phyloP scores from a whole-genome alignment of 2,329 filamentous ascomycete genomes.

The Phyllosticta citriasiana region DNA sequence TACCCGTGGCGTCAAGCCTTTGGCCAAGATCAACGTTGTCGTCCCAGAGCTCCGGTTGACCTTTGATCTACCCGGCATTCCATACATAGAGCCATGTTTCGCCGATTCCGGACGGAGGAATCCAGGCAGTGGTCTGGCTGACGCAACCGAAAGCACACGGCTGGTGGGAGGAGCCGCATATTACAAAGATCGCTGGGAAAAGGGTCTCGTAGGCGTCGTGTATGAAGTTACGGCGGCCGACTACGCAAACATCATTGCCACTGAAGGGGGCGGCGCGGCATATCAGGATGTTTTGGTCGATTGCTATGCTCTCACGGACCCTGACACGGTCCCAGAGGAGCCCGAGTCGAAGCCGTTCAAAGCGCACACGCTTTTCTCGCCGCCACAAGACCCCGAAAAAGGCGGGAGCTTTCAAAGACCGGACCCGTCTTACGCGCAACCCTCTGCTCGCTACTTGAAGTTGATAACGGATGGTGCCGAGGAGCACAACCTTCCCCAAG shows the following conservation, averaged over 20 bases:
- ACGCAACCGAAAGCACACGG: conserved; percentile 18
- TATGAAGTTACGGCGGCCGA: conserved; percentile 84
- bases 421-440: conserved; percentile 64
- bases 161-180: conserved; percentile 22
- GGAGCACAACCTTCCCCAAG: conserved; percentile 68
- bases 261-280: conserved; percentile 76
- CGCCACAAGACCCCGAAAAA: conserved; percentile 25
- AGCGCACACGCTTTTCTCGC: conserved; percentile 75
- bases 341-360: conserved; percentile 59
- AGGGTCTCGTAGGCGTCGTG: conserved; percentile 81
- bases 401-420: conserved; percentile 46
- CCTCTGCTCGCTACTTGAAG: conserved; percentile 73
- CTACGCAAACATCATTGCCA: conserved; percentile 77
- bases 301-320: conserved; percentile 59
- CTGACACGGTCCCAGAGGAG: conserved; percentile 49
- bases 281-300: conserved; percentile 77
- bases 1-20: conserved; percentile 64
- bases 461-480: conserved; percentile 67
- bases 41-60: conserved; percentile 69
- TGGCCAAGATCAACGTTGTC: conserved; percentile 72
- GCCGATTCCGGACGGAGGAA: conserved; percentile 64
- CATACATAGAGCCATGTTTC: conserved; percentile 87
- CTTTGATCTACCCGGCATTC: conserved; percentile 77
- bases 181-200: conserved; percentile 58
- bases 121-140: conserved; percentile 18